Evolutionary conservation across 768 basidiomycete species (phyloP), one percentile per base, ranked within the genome.

Genomic region (Xerocomus brunneocitrinus): DNA sequence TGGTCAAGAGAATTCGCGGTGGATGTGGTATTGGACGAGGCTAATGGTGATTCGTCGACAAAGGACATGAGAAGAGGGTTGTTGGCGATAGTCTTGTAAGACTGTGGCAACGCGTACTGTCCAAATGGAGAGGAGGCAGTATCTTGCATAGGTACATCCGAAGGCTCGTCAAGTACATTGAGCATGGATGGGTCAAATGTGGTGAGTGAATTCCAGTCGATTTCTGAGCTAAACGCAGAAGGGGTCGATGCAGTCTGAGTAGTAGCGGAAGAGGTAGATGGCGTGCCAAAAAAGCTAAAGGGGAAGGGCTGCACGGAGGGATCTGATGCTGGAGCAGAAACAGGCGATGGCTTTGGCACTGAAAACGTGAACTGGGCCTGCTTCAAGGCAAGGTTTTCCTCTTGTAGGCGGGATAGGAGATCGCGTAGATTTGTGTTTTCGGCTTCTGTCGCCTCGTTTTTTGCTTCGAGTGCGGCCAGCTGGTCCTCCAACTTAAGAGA

Each of bases 351-450:
- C 41, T 79, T 77, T 19, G 91, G 87, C 40, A 93, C 79, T 1
- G 83, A 70, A 64, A 95, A 95, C 1, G 92, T 95, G 69, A 97
- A 98, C 3, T 85, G 76, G 0, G 80, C 71, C 65, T 91, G 82
- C 69, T 89, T 93, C 61, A 97, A 80, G 47, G 82, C 72, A 50
- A 91, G 71, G 58, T 95, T 95, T 74, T 98, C 94, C 52, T 82
- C 83, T 66, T 95, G 94, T 2, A 98, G 76, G 12, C 93, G 83
- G 48, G 82, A 74, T 41, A 95, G 77, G 47, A 95, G 79, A 65
- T 95, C 93, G 43, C 89, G 84, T 24, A 97, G 76, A 63, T 95
- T 95, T 57, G 89, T 86, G 60, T 98, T 95, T 73, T 95, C 94
- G 24, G 84, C 72, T 51, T 73, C 72, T 0, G 87, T 79, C 24